Conservation (phyloP, 345 rosid species). For the Durio zibethinus region DNA sequence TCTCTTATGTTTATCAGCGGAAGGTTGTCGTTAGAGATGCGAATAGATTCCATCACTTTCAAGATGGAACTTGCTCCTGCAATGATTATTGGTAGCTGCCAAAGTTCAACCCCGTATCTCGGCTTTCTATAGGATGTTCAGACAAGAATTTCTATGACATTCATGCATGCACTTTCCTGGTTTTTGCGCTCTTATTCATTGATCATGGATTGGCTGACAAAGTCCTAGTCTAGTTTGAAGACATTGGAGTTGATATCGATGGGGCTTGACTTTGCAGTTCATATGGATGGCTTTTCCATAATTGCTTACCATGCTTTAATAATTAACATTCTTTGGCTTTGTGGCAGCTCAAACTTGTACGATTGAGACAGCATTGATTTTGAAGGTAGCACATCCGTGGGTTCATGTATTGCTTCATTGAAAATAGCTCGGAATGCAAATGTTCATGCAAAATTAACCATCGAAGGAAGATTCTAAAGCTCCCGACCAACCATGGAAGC, state of each 20-base stretch:
- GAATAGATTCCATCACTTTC: conserved; percentile 47
- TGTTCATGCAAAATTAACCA: background rate
- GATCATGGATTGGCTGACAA: background rate
- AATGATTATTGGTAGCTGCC: conserved; percentile 50
- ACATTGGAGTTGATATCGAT: background rate
- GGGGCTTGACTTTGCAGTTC: background rate
- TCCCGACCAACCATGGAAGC: background rate
- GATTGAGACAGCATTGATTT: background rate
- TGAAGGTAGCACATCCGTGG: too few relatives aligned
- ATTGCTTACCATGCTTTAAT: background rate
- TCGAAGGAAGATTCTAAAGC: background rate
- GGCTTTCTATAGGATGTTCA: background rate
- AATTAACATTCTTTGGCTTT: background rate
- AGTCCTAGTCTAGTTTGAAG: background rate
- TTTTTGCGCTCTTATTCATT: background rate
- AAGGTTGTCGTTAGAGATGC: conserved; percentile 44
- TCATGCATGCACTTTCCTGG: background rate
- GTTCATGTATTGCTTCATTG: too few relatives aligned
- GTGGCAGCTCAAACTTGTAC: background rate
- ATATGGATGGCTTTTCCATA: background rate
- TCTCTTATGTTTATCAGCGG: conserved; percentile 32
- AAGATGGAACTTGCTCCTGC: conserved; percentile 51
- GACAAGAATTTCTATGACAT: background rate
- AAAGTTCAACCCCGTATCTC: background rate
- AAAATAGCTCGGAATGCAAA: background rate